phyloP scores from a whole-genome alignment of 2,329 filamentous ascomycete species.

The Leptographium galeiforme region DNA sequence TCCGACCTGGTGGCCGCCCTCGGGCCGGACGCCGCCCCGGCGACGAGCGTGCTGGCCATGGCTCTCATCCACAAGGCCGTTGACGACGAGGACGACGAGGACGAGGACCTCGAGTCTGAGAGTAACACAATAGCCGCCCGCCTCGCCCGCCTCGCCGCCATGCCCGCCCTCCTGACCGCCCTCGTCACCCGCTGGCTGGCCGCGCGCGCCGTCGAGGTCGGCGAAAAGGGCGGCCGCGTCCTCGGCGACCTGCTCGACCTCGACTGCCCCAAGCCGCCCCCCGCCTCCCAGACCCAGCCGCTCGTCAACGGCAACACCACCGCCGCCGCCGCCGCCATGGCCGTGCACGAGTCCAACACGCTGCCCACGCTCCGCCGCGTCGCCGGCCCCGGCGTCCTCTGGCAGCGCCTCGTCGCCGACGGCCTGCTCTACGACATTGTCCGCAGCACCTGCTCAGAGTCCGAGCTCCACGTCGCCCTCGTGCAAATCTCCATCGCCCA shows the following conservation, averaged over 20 bases:
- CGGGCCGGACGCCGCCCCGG: constrained; percentile 36
- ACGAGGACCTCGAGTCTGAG: too few relatives aligned
- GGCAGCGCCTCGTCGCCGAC: constrained; percentile 37
- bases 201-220: constrained; percentile 39
- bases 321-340: constrained; percentile 4
- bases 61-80: constrained; percentile 42
- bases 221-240: constrained; percentile 35
- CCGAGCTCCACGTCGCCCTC: not conserved
- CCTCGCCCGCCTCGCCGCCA: constrained; percentile 33
- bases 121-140: too few relatives aligned
- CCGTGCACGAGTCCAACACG: constrained; percentile 8
- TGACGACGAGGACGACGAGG: not conserved
- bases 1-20: constrained; percentile 38
- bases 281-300: constrained; percentile 4
- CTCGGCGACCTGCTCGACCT: constrained; percentile 41
- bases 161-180: constrained; percentile 33
- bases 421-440: constrained; percentile 20
- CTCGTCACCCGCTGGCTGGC: constrained; percentile 40
- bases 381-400: constrained; percentile 38
- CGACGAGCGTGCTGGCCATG: constrained; percentile 45
- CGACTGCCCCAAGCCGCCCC: constrained; percentile 32
- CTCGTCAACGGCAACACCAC: constrained; percentile 2
- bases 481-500: constrained; percentile 35
- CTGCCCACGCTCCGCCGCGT: constrained; percentile 22
- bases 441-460: not conserved